Base-by-base conservation (phyloP, 495 filamentous ascomycete species). In the Penicillium silybi region DNA sequence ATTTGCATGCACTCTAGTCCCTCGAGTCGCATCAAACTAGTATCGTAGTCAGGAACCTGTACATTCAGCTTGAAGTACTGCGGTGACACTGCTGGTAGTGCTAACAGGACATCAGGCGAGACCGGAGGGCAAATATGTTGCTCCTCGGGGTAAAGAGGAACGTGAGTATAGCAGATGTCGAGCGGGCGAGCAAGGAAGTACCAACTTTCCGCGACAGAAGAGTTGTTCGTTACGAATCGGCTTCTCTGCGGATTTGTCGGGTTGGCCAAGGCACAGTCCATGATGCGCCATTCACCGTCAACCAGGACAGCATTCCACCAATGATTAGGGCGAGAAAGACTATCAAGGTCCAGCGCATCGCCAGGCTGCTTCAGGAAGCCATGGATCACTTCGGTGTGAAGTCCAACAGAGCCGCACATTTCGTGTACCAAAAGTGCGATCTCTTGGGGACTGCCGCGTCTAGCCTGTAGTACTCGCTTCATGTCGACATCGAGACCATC, bases 251-350 rank as follows among this genome's bases (percentile, higher is more conserved):
- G 93, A 54, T 97, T 89, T 0, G 92, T 95, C 26, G 93, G 91
- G 50, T 84, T 89, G 20, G 95, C 90, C 26, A 99, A 77, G 17
- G 90, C 90, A 61, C 89, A 95, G 67, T 99, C 93, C 80, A 99
- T 92, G 52, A 97, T 85, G 42, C 93, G 86, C 93, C 93, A 99
- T 68, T 96, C 89, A 15, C 88, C 85, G 61, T 99, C 95, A 10
- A 96, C 85, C 34, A 96, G 70, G 3, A 99, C 91, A 1, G 90
- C 85, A 61, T 99, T 99, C 93, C 93, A 99, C 87, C 89, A 97
- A 75, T 99, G 93, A 58, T 99, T 99, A 7, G 92, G 81, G 32
- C 86, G 83, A 48, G 87, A 82, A 13, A 85, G 80, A 41, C 69
- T 71, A 42, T 85, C 86, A 20, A 88, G 69, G 29, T 97, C 92